Evolutionary conservation across 2,329 filamentous ascomycete species (phyloP), one percentile per base, ranked within the genome.

Genomic region (Drechslerella stenobrocha): DNA sequence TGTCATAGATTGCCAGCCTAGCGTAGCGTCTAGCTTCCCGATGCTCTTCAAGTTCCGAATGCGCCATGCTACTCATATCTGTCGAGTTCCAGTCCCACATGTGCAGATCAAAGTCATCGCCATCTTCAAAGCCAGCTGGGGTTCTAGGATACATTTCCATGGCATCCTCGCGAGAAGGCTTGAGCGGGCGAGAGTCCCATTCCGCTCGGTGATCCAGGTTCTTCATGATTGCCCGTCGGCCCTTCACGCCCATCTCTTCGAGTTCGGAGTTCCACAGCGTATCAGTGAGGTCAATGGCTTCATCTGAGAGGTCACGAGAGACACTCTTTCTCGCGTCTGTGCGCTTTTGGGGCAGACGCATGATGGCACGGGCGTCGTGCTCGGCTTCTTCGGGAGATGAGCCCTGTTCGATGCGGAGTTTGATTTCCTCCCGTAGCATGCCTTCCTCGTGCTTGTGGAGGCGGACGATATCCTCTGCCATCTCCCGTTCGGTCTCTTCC

Each of bases 1-100:
- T 89, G 77, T 98, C 93, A 91, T 93, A 98, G 22, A 90, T 90
- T 46, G 88, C 85, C 72, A 96, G 81, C 52, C 93, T 83, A 47
- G 88, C 86, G 76, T 96, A 96, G 74, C 96, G 85, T 79, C 93
- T 83, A 75, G 92, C 82, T 77, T 97, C 91, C 70, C 92, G 83
- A 74, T 95, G 86, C 76, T 93, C 83, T 73, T 96, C 89, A 72
- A 98, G 79, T 79, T 97, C 90, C 53, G 82, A 85, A 77, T 98
- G 91, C 0, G 85, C 93, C 76, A 90, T 81, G 52, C 84, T 84
- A 64, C 88, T 87, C 65, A 98, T 88, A 75, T 96, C 90, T 74
- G 95, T 88, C 71, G 90, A 87, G 70, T 88, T 82, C 75, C 87
- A 88, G 70, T 85, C 82, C 58, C 57, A 63, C n/a, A 69, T 26